phyloP scores from a whole-genome alignment of 129 eudicot species.

The Pseudognaphalium luteoalbum region DNA sequence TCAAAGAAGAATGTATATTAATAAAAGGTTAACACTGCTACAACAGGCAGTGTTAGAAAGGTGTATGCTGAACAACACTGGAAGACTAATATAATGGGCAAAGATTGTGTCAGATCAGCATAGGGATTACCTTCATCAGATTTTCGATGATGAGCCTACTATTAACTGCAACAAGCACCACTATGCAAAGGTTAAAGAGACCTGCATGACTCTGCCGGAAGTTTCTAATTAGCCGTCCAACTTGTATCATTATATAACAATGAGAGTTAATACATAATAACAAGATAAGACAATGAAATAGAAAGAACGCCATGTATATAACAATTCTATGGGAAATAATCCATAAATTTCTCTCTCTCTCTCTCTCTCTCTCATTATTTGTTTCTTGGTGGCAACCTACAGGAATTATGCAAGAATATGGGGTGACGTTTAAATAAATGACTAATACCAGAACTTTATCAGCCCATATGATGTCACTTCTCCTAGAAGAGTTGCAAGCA shows the following conservation, averaged over 20 bases:
- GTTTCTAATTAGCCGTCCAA: slow-evolving; percentile 16
- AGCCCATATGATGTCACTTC: neutral
- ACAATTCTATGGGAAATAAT: neutral
- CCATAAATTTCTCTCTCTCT: neutral
- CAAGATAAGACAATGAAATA: slow-evolving; percentile 13
- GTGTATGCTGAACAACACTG: slow-evolving; percentile 6
- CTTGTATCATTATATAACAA: slow-evolving; percentile 16
- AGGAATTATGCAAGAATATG: neutral
- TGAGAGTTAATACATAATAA: slow-evolving; percentile 3
- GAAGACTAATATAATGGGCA: neutral
- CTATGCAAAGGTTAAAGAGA: slow-evolving; percentile 92
- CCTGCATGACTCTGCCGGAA: slow-evolving; percentile 92
- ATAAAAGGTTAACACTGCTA: neutral
- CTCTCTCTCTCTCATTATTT: neutral
- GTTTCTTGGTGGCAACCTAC: neutral
- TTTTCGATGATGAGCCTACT: slow-evolving; percentile 93
- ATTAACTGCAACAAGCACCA: slow-evolving; percentile 97
- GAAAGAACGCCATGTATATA: slow-evolving; percentile 2
- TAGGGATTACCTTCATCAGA: slow-evolving; percentile 78
- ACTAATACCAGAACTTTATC: neutral
- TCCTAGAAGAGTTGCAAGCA: neutral
- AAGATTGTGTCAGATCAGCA: slow-evolving; percentile 12
- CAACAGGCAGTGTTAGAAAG: slow-evolving; percentile 2
- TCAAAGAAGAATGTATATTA: neutral
- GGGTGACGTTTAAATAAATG: neutral